A percentile compares a stretch with the other conserved stretches of the same genome.
Evolutionary conservation across 2,329 filamentous ascomycete species (phyloP).

Genomic region (Alternaria tenuissima): DNA sequence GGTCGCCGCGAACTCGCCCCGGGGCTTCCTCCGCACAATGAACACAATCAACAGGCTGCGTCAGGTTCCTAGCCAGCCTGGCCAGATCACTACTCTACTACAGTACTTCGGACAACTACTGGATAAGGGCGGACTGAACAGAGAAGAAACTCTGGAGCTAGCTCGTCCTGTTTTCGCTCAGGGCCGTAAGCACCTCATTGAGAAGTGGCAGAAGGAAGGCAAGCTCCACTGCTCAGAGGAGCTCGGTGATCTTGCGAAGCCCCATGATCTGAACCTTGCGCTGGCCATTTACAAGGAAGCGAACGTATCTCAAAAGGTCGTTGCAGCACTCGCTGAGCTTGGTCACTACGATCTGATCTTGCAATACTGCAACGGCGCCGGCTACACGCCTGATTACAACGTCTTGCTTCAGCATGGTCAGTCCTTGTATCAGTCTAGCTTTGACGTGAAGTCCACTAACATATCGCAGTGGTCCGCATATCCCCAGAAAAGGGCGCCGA

Average conservation of each 20-base stretch:
- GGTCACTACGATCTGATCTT: conserved; percentile 98
- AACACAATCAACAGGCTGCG: conserved; percentile 98
- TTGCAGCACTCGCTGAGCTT: conserved; percentile 92
- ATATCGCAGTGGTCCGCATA: too few species aligned
- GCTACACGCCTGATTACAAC: conserved; percentile 96
- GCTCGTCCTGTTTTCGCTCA: conserved; percentile 91
- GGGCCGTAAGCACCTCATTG: conserved; percentile 91
- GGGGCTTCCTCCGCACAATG: conserved; percentile 91
- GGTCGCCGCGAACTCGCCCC: conserved; percentile 94
- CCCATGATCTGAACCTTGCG: conserved; percentile 88
- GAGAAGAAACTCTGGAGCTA: conserved; percentile 91
- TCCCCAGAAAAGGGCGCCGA: conserved; percentile 76
- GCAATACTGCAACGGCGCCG: conserved; percentile 82
- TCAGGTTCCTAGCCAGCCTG: conserved; percentile 78
- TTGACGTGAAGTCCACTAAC: too few species aligned
- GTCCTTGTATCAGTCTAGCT: conserved; percentile 46
- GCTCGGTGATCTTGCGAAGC: conserved; percentile 90
- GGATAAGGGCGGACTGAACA: conserved; percentile 92
- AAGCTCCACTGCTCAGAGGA: conserved; percentile 97
- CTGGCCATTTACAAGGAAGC: conserved; percentile 90
- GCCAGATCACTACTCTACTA: conserved; percentile 90
- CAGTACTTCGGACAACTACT: conserved; percentile 98
- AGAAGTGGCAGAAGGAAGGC: conserved; percentile 97
- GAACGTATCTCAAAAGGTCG: conserved; percentile 90
- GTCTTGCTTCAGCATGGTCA: conserved; percentile 80